phyloP scores from a whole-genome alignment of 371 early-diverging fungal genomes.

The Syncephalis fuscata region DNA sequence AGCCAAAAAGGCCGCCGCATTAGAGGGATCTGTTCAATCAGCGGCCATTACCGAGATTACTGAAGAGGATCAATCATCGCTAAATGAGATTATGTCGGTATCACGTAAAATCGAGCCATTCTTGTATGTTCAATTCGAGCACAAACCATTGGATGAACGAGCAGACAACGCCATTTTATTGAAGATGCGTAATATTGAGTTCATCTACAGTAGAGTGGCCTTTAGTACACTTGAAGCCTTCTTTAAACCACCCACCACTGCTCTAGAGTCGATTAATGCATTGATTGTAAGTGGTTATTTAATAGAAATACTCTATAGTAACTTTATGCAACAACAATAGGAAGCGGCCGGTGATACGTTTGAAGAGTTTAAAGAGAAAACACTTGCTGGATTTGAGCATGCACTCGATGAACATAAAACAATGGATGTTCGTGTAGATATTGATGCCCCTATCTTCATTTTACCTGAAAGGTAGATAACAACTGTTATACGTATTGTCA shows the following conservation, averaged over 20 bases:
- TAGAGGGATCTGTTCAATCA: conserved; percentile 1
- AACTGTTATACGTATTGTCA: not conserved
- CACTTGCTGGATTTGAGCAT: conserved; percentile 68
- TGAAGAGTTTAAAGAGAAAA: conserved; percentile 80
- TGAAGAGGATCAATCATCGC: not conserved
- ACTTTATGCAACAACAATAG: conserved; percentile 1
- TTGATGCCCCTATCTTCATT: conserved; percentile 94
- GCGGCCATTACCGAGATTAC: not conserved
- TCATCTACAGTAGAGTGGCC: conserved; percentile 71
- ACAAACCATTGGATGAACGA: conserved; percentile 70
- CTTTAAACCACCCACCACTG: conserved; percentile 68
- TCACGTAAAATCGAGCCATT: conserved; percentile 37
- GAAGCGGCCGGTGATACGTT: conserved; percentile 79
- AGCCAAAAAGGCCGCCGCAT: not conserved
- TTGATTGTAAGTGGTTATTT: conserved; percentile 23
- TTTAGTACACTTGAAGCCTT: conserved; percentile 62
- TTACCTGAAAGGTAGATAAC: conserved; percentile 60
- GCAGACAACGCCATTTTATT: conserved; percentile 75
- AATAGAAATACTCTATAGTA: not conserved
- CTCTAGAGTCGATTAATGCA: conserved; percentile 54
- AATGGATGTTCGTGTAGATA: conserved; percentile 77
- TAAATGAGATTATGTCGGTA: not conserved
- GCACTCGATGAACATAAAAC: conserved; percentile 82
- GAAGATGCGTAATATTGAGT: conserved; percentile 78
- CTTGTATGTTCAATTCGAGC: conserved; percentile 65